Evolutionary conservation across 2,329 filamentous ascomycete species (phyloP), one percentile per base, ranked within the genome.

Genomic region (Coniella lustricola): DNA sequence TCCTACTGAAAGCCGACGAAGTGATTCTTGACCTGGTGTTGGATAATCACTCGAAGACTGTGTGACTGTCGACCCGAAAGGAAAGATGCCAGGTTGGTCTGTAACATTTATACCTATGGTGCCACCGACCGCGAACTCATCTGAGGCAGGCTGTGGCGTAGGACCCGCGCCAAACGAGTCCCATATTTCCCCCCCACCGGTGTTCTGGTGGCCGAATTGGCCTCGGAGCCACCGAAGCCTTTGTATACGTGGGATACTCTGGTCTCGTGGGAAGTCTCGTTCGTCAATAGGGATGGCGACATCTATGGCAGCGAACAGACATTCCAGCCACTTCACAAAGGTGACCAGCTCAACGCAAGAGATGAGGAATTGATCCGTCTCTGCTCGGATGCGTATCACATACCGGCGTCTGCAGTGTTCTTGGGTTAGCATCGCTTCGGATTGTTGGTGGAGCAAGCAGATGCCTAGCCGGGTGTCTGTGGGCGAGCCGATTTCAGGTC

Each of bases 301-400:
- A 58, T 87, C 82, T 51, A 90, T 85, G 40, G 82, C 84, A n/a
- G 83, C 82, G 58, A 83, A 85, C 9, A 87, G 67, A 3, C 72
- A 71, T 59, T 87, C 81, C 2, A 88, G 67, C 82, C 85, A 86
- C 43, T 74, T 74, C 52, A 87, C 73, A 61, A 88, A 85, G 1
- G 74, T 78, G 48, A 80, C 75, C 46, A 87, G 70, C 44, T 81
- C 76, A 45, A 78, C 68, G 54, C 83, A 84, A 2, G 82, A 82
- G 7, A 90, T 66, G 17, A 90, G 66, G 51, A 90, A 82, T 59
- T 90, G 86, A 56, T 90, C 84, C 2, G 81, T 80, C 64, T 90
- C 85, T 29, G 81, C 76, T 22, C 86, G 76, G 51, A 90, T 61
- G n/a, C 85, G 80, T 52, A 90, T 80, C 12, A 85, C 82, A 61